phyloP scores from a whole-genome alignment of 2,329 filamentous ascomycete genomes.

The Cladophialophora chaetospira region DNA sequence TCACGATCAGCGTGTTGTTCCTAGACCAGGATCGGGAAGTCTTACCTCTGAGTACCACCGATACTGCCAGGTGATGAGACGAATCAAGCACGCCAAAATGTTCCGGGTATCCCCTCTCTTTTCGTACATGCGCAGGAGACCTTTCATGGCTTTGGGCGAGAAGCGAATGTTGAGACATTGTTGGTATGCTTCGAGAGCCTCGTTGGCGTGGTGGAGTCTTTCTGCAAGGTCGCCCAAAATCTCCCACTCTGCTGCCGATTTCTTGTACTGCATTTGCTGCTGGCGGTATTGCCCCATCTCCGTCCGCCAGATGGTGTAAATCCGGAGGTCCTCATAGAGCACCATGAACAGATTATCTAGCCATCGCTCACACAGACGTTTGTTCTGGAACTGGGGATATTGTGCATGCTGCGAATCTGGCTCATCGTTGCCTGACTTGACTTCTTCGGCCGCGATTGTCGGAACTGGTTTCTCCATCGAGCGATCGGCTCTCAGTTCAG shows the following conservation, averaged over 20 bases:
- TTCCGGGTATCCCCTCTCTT: constrained; percentile 76
- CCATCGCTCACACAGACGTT: constrained; percentile 95
- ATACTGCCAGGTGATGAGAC: constrained; percentile 96
- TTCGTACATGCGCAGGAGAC: constrained; percentile 79
- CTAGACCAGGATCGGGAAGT: neutral
- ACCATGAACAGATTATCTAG: constrained; percentile 99
- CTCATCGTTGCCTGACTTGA: constrained; percentile 73
- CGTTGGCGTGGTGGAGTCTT: constrained; percentile 85
- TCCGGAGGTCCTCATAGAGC: constrained; percentile 92
- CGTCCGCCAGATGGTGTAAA: constrained; percentile 99
- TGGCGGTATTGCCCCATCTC: constrained; percentile 95
- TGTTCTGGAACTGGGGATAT: constrained; percentile 92
- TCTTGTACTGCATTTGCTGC: constrained; percentile 93
- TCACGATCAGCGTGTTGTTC: constrained; percentile 19
- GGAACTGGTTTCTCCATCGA: constrained; percentile 77
- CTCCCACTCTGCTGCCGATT: constrained; percentile 96
- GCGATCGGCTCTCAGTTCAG: constrained; percentile 35
- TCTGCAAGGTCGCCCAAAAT: constrained; percentile 92
- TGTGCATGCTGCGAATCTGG: constrained; percentile 67
- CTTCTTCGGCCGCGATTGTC: constrained; percentile 73
- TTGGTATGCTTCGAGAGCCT: constrained; percentile 90
- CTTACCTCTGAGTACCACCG: constrained; percentile 93
- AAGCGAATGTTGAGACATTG: constrained; percentile 85
- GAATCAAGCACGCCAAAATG: constrained; percentile 80
- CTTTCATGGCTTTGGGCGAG: constrained; percentile 86